Evolutionary conservation across 257 asterid genomes (phyloP), one percentile per base, ranked within the genome.

Genomic region (Solanum corneliomulleri): DNA sequence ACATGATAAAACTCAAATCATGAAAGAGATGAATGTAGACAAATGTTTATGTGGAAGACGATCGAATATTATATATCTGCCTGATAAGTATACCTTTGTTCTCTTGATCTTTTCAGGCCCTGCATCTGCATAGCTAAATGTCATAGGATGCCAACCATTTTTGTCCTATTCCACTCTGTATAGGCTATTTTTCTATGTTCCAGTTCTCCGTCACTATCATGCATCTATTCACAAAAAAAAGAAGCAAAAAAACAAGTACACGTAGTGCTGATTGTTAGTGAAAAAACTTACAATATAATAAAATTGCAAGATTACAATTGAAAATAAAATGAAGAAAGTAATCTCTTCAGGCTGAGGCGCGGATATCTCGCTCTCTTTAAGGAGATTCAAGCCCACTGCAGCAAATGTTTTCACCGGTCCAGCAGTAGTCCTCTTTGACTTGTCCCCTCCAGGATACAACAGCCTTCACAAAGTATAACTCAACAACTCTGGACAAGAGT

Each of bases 91-190:
- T 71, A 94, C 99, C 97, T 88, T 95, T 91, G 96, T 97, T 91
- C 66, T 92, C 76, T 93, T 91, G 56, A 97, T 94, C 78, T 92
- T 93, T 88, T 91, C 92, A 70, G 96, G 93, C 41, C 93, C 92
- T 27, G 96, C 92, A 92, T 94, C 94, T 18, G 95, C 92, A 85
- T 92, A 93, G 85, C 87, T 89, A 89, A 92, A 97, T 60, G 93
- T 93, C 62, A 89, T 86, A 86, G 99, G 99, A 92, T 97, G 99
- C 99, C 99, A 97, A 86, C 94, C 94, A 27, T 89, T 93, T 23
- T 86, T 87, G 64, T 95, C 98, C 72, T 88, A 31, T 31, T 97
- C 99, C 99, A 96, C 66, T 86, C n/a, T 14, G 97, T 97, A 91
- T 95, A 95, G 47, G 99, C 95, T 86, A 97, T 88, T 10, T 98